Conservation (phyloP, 1,284 basidiomycete genomes). For the Tetrapyrgos nigripes region DNA sequence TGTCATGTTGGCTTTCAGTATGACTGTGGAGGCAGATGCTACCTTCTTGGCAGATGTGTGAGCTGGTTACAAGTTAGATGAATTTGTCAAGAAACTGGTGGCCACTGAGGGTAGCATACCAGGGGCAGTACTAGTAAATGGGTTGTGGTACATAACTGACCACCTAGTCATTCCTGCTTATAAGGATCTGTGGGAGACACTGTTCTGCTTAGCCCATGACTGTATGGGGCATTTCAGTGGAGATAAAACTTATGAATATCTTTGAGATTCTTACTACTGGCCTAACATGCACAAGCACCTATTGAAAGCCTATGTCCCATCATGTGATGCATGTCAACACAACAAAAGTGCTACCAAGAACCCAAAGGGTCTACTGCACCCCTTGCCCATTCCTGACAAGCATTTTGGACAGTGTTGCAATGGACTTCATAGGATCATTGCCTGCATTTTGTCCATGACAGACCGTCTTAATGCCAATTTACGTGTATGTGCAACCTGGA, state of each 20-base stretch:
- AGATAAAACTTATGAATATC: conserved; percentile 29
- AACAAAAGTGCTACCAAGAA: conserved; percentile 20
- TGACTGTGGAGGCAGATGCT: conserved; percentile 26
- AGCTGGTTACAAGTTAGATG: conserved; percentile 32
- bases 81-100: conserved; percentile 31
- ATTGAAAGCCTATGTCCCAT: conserved; percentile 18
- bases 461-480: conserved; percentile 38
- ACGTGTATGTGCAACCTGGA: conserved; percentile 32
- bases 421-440: conserved; percentile 34
- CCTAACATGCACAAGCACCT: conserved; percentile 34
- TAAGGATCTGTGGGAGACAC: conserved; percentile 10
- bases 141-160: conserved; percentile 35
- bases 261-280: conserved; percentile 38
- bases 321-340: conserved; percentile 33
- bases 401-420: conserved; percentile 19
- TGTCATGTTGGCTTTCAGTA: conserved; percentile 15
- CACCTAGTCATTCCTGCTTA: conserved; percentile 37
- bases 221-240: conserved; percentile 34
- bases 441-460: conserved; percentile 27
- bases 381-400: conserved; percentile 26
- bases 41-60: conserved; percentile 29
- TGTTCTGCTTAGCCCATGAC: too few relatives aligned
- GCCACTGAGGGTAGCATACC: conserved; percentile 16
- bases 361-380: conserved; percentile 27
- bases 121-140: conserved; percentile 15